Percentiles rank a stretch among this genome's conserved stretches.
Conservation (phyloP, 2,329 filamentous ascomycete species). For the Colletotrichum sublineola region DNA sequence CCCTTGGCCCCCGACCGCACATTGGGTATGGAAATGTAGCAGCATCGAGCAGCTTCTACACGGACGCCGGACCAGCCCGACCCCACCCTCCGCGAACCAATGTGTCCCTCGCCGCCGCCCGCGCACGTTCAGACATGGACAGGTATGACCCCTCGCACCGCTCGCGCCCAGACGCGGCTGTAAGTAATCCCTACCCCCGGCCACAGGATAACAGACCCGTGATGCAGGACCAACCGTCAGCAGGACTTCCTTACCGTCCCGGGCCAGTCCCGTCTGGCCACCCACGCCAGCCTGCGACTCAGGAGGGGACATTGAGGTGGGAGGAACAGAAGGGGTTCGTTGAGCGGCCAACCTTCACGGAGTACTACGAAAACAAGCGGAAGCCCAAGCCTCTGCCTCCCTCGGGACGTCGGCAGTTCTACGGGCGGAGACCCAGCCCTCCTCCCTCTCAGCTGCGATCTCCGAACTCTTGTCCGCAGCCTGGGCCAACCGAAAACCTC, state of each 20-base stretch:
- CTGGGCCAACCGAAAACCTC: background rate
- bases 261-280: no score
- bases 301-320: background rate
- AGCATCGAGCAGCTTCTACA: constrained; percentile 16
- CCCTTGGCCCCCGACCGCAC: background rate
- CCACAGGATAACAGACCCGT: constrained; percentile 26
- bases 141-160: background rate
- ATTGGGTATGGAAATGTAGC: background rate
- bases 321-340: background rate
- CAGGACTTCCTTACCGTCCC: background rate
- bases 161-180: constrained; percentile 10
- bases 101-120: background rate
- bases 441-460: background rate
- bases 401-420: background rate
- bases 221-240: constrained; percentile 25
- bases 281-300: background rate
- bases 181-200: constrained; percentile 25
- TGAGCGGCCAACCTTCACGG: background rate
- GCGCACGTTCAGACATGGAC: background rate
- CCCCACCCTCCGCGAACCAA: constrained; percentile 7
- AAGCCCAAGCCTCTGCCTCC: constrained; percentile 1
- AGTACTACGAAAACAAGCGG: constrained; percentile 4
- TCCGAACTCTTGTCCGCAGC: background rate
- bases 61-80: background rate
- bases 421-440: background rate